Evolutionary conservation across 164 flowering plant genomes (phyloP).

Genomic region (Magnolia sinica): DNA sequence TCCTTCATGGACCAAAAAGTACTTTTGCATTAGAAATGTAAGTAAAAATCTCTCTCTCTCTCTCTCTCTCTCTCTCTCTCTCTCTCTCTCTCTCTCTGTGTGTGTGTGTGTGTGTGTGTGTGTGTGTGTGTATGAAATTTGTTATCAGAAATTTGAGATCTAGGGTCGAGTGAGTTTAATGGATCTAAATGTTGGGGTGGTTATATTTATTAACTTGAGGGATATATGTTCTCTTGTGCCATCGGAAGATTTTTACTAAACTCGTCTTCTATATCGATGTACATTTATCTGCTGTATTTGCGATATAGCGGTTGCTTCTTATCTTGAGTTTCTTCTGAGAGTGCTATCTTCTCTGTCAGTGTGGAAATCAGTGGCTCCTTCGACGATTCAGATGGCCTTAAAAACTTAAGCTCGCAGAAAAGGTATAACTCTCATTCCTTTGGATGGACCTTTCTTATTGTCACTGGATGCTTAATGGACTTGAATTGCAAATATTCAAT

Average conservation of each 20-base stretch:
- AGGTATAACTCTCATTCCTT: conserved; percentile 33
- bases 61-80: no score
- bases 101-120: no score
- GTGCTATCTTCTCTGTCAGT: conserved; percentile 23
- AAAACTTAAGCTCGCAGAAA: conserved; percentile 50
- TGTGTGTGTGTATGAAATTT: no score
- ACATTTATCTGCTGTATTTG: neutral
- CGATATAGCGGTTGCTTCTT: neutral
- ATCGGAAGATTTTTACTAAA: neutral
- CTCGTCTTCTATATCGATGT: neutral
- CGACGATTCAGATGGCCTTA: conserved; percentile 35
- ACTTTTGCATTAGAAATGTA: no score
- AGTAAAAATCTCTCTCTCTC: no score
- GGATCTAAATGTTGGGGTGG: no score
- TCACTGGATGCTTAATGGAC: neutral
- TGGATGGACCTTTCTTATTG: neutral
- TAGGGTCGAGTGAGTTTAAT: no score
- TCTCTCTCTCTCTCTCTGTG: no score
- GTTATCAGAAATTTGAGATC: no score
- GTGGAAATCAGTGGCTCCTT: conserved; percentile 42
- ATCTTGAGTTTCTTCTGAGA: neutral
- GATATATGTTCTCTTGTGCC: neutral
- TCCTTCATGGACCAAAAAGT: no score
- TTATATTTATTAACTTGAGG: neutral
- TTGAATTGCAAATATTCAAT: neutral